phyloP scores from a whole-genome alignment of 192 early-diverging fungal species.

The Nowakowskiella sp. region DNA sequence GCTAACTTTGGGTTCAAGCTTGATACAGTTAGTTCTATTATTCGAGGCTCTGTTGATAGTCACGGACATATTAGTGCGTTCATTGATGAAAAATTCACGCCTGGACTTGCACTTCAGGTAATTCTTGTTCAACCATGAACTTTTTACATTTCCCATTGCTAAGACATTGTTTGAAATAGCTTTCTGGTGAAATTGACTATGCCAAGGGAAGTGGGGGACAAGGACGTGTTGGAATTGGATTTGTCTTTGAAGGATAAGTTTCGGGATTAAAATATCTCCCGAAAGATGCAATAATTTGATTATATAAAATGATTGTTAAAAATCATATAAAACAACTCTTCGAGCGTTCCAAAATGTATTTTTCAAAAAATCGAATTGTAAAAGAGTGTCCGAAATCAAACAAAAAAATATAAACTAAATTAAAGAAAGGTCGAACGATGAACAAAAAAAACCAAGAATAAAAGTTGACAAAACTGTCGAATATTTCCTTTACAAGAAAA shows the following conservation, averaged over 20 bases:
- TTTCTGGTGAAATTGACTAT: slow-evolving; percentile 92
- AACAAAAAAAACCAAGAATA: too few species aligned
- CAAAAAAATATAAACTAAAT: too few species aligned
- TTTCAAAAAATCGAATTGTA: too few species aligned
- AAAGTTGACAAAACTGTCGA: too few species aligned
- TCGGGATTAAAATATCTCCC: too few species aligned
- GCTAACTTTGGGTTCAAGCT: slow-evolving; percentile 96
- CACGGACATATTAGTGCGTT: slow-evolving; percentile 79
- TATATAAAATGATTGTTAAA: too few species aligned
- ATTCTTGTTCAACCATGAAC: slow-evolving; percentile 6
- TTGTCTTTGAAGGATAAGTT: slow-evolving; percentile 82
- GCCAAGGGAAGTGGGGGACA: slow-evolving; percentile 57
- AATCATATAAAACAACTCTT: too few species aligned
- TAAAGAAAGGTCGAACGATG: too few species aligned
- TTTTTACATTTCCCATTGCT: slow-evolving; percentile 14
- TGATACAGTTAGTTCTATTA: slow-evolving; percentile 83
- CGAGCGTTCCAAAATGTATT: too few species aligned
- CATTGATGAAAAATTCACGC: slow-evolving; percentile 92
- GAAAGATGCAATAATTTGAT: too few species aligned
- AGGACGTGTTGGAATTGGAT: slow-evolving; percentile 67
- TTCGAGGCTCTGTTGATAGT: slow-evolving; percentile 88
- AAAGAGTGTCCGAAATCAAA: too few species aligned
- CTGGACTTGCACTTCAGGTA: slow-evolving; percentile 82
- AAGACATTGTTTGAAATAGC: slow-evolving; percentile 18
- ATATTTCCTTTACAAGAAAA: too few species aligned